A percentile compares a stretch with the other conserved stretches of the same genome.
Evolutionary conservation across 306 rosid genomes (phyloP).

Genomic region (Cucumis hystrix): DNA sequence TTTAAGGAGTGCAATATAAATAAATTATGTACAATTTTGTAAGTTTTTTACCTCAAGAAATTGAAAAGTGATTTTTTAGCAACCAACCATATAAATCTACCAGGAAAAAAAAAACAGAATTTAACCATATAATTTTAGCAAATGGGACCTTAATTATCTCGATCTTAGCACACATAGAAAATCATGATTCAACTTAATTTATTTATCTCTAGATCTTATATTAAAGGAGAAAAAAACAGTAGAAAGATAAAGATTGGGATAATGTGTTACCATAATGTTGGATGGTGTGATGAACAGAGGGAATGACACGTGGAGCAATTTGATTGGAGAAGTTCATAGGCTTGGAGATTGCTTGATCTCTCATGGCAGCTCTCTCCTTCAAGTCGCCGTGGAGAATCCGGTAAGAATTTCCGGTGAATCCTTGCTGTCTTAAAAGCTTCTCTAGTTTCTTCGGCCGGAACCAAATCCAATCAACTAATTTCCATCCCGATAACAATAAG

Average conservation of each 20-base stretch:
- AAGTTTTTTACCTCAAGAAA: too few species aligned
- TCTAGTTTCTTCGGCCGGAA: conserved; percentile 17
- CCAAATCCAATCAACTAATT: conserved; percentile 19
- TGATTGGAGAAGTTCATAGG: conserved; percentile 19
- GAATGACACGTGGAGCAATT: neutral
- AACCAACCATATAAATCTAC: too few species aligned
- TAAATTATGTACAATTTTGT: too few species aligned
- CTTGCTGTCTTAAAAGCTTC: conserved; percentile 17
- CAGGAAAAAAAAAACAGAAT: too few species aligned
- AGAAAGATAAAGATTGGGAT: neutral
- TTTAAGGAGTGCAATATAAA: too few species aligned
- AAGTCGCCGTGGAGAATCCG: conserved; percentile 19
- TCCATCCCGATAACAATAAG: neutral
- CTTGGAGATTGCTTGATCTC: conserved; percentile 11
- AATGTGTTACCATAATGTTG: neutral
- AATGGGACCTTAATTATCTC: too few species aligned
- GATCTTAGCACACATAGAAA: too few species aligned
- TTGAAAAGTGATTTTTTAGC: too few species aligned
- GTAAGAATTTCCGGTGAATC: conserved; percentile 21
- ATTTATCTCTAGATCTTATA: too few species aligned
- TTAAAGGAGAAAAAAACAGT: too few species aligned
- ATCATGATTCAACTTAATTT: too few species aligned
- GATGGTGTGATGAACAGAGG: neutral
- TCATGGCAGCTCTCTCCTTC: conserved; percentile 4
- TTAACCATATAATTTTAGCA: too few species aligned